phyloP scores from a whole-genome alignment of 805 yeast species.

The Teunomyces panamensis region DNA sequence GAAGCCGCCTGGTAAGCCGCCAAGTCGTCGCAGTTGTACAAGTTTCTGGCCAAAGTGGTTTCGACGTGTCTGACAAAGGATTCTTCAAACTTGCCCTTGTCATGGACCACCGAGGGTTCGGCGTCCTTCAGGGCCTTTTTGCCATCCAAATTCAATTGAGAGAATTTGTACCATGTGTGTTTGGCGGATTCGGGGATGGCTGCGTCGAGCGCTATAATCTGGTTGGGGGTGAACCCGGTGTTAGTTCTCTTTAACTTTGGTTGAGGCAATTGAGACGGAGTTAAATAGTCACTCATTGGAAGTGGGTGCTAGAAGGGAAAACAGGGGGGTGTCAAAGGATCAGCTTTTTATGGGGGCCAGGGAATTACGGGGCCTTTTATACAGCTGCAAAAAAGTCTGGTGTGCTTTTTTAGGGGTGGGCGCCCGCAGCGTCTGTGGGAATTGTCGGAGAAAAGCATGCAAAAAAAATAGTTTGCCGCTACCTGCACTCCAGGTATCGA shows the following conservation, averaged over 20 bases:
- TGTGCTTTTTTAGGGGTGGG: neutral
- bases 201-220: constrained; percentile 78
- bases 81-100: constrained; percentile 58
- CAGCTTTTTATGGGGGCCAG: neutral
- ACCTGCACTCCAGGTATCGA: neutral
- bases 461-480: neutral
- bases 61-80: constrained; percentile 84
- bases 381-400: neutral
- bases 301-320: neutral
- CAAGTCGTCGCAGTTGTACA: constrained; percentile 87
- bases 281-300: constrained; percentile 35
- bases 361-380: neutral
- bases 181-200: constrained; percentile 77
- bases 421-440: neutral
- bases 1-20: constrained; percentile 94
- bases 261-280: constrained; percentile 37
- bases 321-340: neutral
- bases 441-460: neutral
- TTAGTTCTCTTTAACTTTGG: constrained; percentile 66
- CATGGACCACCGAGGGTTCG: constrained; percentile 14
- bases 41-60: constrained; percentile 83
- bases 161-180: constrained; percentile 71
- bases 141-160: constrained; percentile 38
- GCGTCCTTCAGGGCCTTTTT: constrained; percentile 34
- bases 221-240: constrained; percentile 90